Percentiles rank a stretch among this genome's conserved stretches.
These are phyloP conservation scores for Ceratobasidium theobromae DNA, from an alignment of 1,284 basidiomycete genomes.

Conservation along the genomic window DNA sequence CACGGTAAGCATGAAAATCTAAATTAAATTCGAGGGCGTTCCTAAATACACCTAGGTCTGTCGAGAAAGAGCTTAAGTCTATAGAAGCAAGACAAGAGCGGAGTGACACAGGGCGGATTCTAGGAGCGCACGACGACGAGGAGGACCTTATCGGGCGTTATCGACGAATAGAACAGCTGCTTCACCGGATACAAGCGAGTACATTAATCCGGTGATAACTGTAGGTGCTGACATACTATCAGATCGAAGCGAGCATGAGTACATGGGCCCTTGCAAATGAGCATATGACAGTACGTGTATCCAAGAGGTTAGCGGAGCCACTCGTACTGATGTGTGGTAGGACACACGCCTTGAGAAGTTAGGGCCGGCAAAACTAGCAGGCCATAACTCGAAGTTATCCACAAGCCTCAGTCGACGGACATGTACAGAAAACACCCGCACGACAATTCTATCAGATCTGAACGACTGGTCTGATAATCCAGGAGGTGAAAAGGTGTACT, in stretches of 20 bases:
- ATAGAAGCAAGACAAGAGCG: too few relatives aligned
- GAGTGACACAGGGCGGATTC: too few relatives aligned
- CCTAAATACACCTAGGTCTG: too few relatives aligned
- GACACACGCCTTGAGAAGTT: neutral
- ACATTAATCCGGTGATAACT: too few relatives aligned
- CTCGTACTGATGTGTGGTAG: neutral
- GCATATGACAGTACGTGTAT: neutral
- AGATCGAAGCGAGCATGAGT: neutral
- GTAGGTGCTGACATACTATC: too few relatives aligned
- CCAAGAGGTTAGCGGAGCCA: neutral
- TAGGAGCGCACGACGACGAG: too few relatives aligned
- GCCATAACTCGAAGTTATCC: neutral
- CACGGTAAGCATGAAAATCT: too few relatives aligned
- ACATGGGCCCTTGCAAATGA: neutral
- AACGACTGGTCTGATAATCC: constrained; percentile 31
- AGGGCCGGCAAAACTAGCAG: neutral
- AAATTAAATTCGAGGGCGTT: too few relatives aligned
- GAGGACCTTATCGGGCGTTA: too few relatives aligned
- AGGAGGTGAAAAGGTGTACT: constrained; percentile 34
- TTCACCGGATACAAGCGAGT: too few relatives aligned
- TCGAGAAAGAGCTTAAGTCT: too few relatives aligned
- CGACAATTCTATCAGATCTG: constrained; percentile 34
- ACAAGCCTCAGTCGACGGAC: neutral
- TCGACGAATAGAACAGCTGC: too few relatives aligned
- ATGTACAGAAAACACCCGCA: constrained; percentile 35